Percentiles rank a stretch among this genome's conserved stretches.
phyloP scores from a whole-genome alignment of 805 yeast species.

The Wickerhamomyces rabaulensis region DNA sequence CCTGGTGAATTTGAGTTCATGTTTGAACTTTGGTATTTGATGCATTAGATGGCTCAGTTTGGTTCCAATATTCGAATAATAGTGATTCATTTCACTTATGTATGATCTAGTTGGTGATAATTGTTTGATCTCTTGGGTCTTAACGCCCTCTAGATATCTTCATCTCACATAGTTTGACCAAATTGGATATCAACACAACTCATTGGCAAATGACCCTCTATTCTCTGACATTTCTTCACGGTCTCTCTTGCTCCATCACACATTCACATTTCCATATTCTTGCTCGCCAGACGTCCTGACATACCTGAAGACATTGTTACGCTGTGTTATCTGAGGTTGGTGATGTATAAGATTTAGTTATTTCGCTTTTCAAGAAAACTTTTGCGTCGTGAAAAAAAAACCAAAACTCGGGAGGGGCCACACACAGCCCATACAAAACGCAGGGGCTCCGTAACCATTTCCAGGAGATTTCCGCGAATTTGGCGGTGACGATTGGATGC shows the following conservation, averaged over 20 bases:
- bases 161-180: too few species aligned
- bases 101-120: too few species aligned
- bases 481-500: not conserved
- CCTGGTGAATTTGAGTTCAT: too few species aligned
- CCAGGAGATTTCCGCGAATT: not conserved
- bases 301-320: slow-evolving; percentile 26
- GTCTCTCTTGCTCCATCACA: not conserved
- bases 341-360: slow-evolving; percentile 7
- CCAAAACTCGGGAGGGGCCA: slow-evolving; percentile 2
- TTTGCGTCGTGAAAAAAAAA: slow-evolving; percentile 22
- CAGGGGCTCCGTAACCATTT: slow-evolving; percentile 6
- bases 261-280: not conserved
- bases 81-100: too few species aligned
- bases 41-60: too few species aligned
- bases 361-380: slow-evolving; percentile 22
- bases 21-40: too few species aligned
- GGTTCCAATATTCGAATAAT: too few species aligned
- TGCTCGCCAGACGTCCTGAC: slow-evolving; percentile 6
- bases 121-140: too few species aligned
- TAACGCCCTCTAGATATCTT: too few species aligned
- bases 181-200: too few species aligned
- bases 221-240: not conserved
- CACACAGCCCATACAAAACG: not conserved
- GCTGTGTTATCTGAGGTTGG: slow-evolving; percentile 12
- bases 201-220: not conserved